Evolutionary conservation across 345 rosid genomes (phyloP).

Genomic region (Hibiscus tridactylites): DNA sequence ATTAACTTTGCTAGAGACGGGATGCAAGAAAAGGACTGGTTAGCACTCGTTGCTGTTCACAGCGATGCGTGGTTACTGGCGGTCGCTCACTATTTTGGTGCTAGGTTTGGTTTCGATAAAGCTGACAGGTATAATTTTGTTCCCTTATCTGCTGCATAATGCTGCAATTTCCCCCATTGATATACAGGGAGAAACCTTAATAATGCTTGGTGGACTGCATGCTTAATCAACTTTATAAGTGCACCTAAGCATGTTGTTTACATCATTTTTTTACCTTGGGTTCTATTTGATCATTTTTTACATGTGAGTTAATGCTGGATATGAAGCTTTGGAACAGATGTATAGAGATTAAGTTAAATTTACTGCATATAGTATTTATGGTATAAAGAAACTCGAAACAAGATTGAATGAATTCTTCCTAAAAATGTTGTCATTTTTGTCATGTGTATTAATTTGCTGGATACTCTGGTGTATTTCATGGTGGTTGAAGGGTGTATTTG

Average conservation of each 20-base stretch:
- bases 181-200: neutral
- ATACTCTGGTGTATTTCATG: neutral
- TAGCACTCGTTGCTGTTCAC: slow-evolving; percentile 75
- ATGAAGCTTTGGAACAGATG: neutral
- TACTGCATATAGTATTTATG: neutral
- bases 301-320: neutral
- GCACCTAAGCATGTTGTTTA: neutral
- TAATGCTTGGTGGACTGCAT: neutral
- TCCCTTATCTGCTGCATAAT: slow-evolving; percentile 1
- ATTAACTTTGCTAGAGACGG: slow-evolving; percentile 88
- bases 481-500: neutral
- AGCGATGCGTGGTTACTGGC: slow-evolving; percentile 77
- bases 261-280: neutral
- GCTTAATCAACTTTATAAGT: neutral
- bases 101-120: slow-evolving; percentile 63
- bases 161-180: neutral
- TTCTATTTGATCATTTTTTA: no score
- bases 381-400: neutral
- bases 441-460: neutral
- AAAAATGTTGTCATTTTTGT: neutral
- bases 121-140: slow-evolving; percentile 50
- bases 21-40: slow-evolving; percentile 75
- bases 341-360: neutral
- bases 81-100: slow-evolving; percentile 71
- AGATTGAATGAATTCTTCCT: neutral